A percentile compares a stretch with the other conserved stretches of the same genome.
Conservation (phyloP, 768 basidiomycete genomes). For the Kwoniella pini region DNA sequence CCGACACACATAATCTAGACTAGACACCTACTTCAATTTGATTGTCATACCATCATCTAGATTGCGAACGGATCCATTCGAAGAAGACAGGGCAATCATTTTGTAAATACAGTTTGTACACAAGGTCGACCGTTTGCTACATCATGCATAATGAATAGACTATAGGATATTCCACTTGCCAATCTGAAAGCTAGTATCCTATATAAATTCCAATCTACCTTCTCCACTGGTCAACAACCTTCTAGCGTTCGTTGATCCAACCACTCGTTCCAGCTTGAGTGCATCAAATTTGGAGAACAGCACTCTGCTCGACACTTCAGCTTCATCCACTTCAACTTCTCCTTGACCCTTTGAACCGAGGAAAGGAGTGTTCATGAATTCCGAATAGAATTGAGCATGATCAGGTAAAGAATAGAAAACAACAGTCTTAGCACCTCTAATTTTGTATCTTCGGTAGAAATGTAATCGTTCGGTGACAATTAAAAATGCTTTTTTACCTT, state of each 20-base stretch:
- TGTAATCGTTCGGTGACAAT: constrained; percentile 97
- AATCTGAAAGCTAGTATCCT: background rate
- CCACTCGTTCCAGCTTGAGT: constrained; percentile 83
- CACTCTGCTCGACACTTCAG: constrained; percentile 78
- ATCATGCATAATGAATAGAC: too few species aligned
- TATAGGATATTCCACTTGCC: too few species aligned
- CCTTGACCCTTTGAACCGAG: constrained; percentile 63
- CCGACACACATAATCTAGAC: too few species aligned
- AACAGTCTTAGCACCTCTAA: constrained; percentile 87
- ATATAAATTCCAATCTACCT: constrained; percentile 56
- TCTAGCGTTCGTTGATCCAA: constrained; percentile 59
- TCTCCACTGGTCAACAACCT: constrained; percentile 55
- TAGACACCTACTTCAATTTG: too few species aligned
- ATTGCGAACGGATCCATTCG: too few species aligned
- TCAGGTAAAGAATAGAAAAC: constrained; percentile 91
- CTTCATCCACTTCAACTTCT: constrained; percentile 79
- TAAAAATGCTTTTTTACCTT: constrained; percentile 78
- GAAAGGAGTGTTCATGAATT: constrained; percentile 87
- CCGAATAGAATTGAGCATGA: constrained; percentile 88
- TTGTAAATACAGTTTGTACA: too few species aligned
- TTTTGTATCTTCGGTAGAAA: constrained; percentile 93
- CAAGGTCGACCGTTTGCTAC: too few species aligned
- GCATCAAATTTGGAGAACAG: constrained; percentile 87
- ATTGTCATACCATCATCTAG: too few species aligned
- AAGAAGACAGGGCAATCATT: too few species aligned